phyloP scores from a whole-genome alignment of 2,329 filamentous ascomycete species.

The Clarireedia homoeocarpa region DNA sequence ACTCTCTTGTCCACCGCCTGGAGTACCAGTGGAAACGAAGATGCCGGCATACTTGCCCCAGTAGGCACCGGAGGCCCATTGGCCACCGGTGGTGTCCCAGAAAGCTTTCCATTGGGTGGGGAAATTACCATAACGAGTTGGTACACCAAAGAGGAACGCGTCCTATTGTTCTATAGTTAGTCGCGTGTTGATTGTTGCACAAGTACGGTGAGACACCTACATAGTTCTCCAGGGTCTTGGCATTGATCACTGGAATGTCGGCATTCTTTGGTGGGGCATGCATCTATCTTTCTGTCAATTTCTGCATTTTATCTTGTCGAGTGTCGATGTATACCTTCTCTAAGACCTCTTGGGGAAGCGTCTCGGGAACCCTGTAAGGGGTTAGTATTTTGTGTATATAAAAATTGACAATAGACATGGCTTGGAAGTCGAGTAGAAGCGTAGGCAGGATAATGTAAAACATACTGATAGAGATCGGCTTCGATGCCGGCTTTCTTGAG shows the following conservation, averaged over 20 bases:
- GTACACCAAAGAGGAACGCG: slow-evolving; percentile 86
- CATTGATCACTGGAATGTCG: slow-evolving; percentile 55
- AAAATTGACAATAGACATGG: no score
- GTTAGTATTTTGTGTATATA: not conserved
- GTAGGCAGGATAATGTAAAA: not conserved
- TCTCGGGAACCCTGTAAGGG: slow-evolving; percentile 59
- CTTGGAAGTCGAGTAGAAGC: not conserved
- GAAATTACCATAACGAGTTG: slow-evolving; percentile 95
- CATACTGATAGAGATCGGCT: slow-evolving; percentile 57
- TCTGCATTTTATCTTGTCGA: no score
- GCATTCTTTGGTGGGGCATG: slow-evolving; percentile 68
- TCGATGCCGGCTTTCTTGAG: slow-evolving; percentile 79
- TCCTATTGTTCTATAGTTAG: slow-evolving; percentile 39
- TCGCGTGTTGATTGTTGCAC: not conserved
- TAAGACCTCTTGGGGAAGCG: slow-evolving; percentile 75
- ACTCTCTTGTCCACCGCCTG: slow-evolving; percentile 87
- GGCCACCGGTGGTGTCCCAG: slow-evolving; percentile 82
- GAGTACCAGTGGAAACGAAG: slow-evolving; percentile 80
- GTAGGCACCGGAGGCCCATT: slow-evolving; percentile 72
- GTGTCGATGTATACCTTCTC: slow-evolving; percentile 39
- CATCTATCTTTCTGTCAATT: slow-evolving; percentile 45
- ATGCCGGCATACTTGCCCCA: slow-evolving; percentile 85
- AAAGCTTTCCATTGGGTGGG: slow-evolving; percentile 85
- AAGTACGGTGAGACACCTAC: not conserved
- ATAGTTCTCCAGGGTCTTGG: slow-evolving; percentile 58